Percentiles rank a stretch among this genome's conserved stretches.
Evolutionary conservation across 257 asterid genomes (phyloP).

Genomic region (Jacaranda mimosifolia): DNA sequence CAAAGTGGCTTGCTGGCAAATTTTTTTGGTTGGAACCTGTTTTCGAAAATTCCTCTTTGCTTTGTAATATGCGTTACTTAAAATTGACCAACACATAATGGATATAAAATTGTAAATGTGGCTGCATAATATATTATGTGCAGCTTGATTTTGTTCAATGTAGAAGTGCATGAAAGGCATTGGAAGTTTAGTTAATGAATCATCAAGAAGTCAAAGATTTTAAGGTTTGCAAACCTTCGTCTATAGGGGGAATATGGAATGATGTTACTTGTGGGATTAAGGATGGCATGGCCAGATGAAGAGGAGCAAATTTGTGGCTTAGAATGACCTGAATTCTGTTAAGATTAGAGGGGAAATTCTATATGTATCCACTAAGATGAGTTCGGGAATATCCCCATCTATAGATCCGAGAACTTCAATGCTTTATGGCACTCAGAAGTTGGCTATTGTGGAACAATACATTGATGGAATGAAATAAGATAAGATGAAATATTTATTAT

Average conservation of each 20-base stretch:
- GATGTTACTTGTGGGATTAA: too few species aligned
- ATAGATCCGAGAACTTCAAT: not conserved
- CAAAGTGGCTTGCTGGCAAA: too few species aligned
- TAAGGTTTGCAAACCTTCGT: too few species aligned
- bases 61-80: not conserved
- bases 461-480: not conserved
- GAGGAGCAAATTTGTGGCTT: not conserved
- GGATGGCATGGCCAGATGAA: too few species aligned
- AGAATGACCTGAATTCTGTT: not conserved
- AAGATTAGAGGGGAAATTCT: not conserved
- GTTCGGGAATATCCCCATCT: too few species aligned
- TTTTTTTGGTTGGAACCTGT: not conserved
- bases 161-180: not conserved
- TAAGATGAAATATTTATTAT: slow-evolving; percentile 4
- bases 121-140: not conserved
- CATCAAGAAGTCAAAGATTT: too few species aligned
- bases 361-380: not conserved
- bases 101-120: not conserved
- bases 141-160: not conserved
- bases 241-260: too few species aligned
- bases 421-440: not conserved
- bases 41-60: not conserved
- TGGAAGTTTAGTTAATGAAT: not conserved
- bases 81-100: not conserved
- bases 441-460: not conserved